Evolutionary conservation across 192 early-diverging fungal species (phyloP), one percentile per base, ranked within the genome.

Genomic region (Coemansia sp.): DNA sequence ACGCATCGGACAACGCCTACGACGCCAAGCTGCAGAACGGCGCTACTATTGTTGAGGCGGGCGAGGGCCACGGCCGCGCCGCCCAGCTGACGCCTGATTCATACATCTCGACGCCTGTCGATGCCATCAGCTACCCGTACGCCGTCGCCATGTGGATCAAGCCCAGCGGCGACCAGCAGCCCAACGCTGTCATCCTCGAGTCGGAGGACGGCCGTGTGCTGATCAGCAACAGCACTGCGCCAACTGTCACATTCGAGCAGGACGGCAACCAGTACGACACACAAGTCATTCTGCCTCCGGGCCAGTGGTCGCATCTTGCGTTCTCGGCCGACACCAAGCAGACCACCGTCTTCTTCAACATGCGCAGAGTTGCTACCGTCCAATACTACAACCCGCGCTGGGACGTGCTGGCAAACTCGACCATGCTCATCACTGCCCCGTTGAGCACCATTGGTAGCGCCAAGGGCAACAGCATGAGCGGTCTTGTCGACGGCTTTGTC

Each of bases 141-240:
- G 61, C 74, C n/a, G 59, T 77, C 48, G 74, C 65, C 19, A 59
- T 77, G 65, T 77, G 74, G 74, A 61, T 77, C 29, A 77, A 77
- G 68, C 74, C 74, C 41, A 68, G 49, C 48, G 74, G 68, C 21
- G 59, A 64, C 14, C 75, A 77, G 65, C 29, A 54, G 45, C 31
- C 65, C 48, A 61, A 77, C 21, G 75, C 69, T 14, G 75, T 71
- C 9, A 45, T 77, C 8, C 75, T 72, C 17, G 75, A 72, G 54
- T 71, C 75, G 2, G 65, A 69, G 57, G 69, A 77, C 23, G 75
- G 75, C 47, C 71, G 47, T 12, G 51, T 77, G 4, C 57, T 77
- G 35, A 65, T 77, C 29, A 77, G 75, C 69, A 77, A 77, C 49
- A 59, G 54, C 49, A 68, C 75, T 19, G 21, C 62, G 11, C 69